These are phyloP conservation scores for Trichomonas vaginalis DNA, from an alignment of 208 protist genomes.

Conservation along the genomic window DNA sequence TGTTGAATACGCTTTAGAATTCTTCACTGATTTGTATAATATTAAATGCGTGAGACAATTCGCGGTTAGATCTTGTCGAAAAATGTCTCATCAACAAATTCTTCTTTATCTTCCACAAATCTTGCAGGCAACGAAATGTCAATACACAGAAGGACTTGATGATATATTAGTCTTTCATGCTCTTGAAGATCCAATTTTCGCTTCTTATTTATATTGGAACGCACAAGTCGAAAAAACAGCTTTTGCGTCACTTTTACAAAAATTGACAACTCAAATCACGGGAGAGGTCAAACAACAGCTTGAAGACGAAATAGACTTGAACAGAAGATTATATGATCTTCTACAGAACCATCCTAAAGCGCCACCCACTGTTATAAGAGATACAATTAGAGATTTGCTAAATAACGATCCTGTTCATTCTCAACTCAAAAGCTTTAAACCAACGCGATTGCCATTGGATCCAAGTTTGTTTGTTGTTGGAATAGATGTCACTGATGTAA, in stretches of 20 bases:
- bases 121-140: neutral
- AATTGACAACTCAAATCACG: neutral
- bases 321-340: neutral
- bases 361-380: neutral
- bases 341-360: neutral
- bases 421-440: neutral
- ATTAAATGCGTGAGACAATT: neutral
- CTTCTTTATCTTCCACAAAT: neutral
- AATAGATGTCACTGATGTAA: neutral
- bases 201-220: neutral
- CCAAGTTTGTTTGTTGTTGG: neutral
- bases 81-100: neutral
- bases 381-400: neutral
- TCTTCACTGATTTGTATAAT: neutral
- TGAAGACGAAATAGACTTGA: neutral
- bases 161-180: neutral
- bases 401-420: neutral
- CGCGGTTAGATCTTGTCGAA: neutral
- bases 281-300: neutral
- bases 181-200: neutral
- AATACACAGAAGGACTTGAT: neutral
- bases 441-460: neutral
- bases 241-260: neutral
- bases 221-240: neutral
- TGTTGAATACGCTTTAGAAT: neutral